A percentile compares a stretch with the other conserved stretches of the same genome.
Conservation (phyloP, 2,329 filamentous ascomycete genomes). For the Diaporthe nobilis region DNA sequence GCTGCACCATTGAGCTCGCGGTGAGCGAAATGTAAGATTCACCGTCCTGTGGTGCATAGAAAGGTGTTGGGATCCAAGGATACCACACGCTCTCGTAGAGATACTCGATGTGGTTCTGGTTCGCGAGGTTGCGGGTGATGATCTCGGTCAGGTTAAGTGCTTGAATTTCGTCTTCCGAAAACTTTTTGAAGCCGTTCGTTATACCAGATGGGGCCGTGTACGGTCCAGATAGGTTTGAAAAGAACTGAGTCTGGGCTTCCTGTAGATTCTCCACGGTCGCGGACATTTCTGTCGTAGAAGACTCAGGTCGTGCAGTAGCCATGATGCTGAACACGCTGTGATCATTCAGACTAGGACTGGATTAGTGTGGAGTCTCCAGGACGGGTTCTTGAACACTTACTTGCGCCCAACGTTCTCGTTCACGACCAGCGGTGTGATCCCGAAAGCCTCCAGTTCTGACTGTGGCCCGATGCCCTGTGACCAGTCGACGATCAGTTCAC, state of each 20-base stretch:
- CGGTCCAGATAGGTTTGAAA: neutral
- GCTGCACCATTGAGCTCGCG: slow-evolving; percentile 45
- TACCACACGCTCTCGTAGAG: slow-evolving; percentile 49
- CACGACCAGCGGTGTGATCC: slow-evolving; percentile 3
- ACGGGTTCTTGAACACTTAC: neutral
- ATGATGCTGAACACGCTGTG: slow-evolving; percentile 50
- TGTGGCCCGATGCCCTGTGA: slow-evolving; percentile 8
- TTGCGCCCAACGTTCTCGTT: slow-evolving; percentile 23
- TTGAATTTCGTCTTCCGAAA: neutral
- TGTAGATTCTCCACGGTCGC: slow-evolving; percentile 43
- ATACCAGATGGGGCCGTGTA: slow-evolving; percentile 17
- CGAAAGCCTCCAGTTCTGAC: slow-evolving; percentile 16
- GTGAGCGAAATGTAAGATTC: slow-evolving; percentile 48
- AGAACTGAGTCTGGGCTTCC: slow-evolving; percentile 9
- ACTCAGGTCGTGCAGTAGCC: slow-evolving; percentile 45
- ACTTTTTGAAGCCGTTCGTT: slow-evolving; percentile 14
- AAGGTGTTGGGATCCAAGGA: slow-evolving; percentile 48
- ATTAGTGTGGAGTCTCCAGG: neutral
- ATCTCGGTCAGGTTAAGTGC: slow-evolving; percentile 46
- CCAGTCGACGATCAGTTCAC: neutral
- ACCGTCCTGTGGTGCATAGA: slow-evolving; percentile 45
- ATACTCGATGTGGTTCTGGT: slow-evolving; percentile 49
- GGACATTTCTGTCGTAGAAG: slow-evolving; percentile 46
- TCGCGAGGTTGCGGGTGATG: slow-evolving; percentile 44
- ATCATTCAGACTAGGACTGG: slow-evolving; percentile 44